Evolutionary conservation across 2,329 filamentous ascomycete genomes (phyloP), one percentile per base, ranked within the genome.

Genomic region (Scedosporium dehoogii): DNA sequence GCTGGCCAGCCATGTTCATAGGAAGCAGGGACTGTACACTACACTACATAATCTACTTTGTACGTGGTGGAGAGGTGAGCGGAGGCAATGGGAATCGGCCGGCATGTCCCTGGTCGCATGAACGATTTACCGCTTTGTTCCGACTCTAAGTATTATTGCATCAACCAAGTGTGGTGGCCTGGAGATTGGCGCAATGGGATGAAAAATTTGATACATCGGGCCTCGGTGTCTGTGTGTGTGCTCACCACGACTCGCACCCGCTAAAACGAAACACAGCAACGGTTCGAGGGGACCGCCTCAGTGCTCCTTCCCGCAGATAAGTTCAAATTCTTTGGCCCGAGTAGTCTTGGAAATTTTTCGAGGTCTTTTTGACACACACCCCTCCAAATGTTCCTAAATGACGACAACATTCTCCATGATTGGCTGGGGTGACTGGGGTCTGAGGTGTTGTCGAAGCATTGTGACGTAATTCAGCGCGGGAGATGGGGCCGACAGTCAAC

Each of bases 361-460:
- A 38, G 16, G 58, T 42, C 41, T 25, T 59, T 44, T 44, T 46
- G 27, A 23, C 38, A 23, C 58, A 25, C n/a, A 12, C 58, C 58
- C 58, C 33, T 48, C n/a, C 41, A 44, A 10, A 10, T 46, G 41
- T 46, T 44, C 41, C 58, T 14, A 48, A 41, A 61, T 61, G 59
- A 61, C 59, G 59, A 48, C 48, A 56, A 46, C 33, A n/a, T 51
- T 29, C 29, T 44, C 46, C 18, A 38, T 44, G 18, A 61, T 61
- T 61, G 59, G 59, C 48, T 27, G 42, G 29, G 6, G 14, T 14
- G 48, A 61, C 59, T 61, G 59, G 59, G 59, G 59, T 61, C 41
- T 33, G 14, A 23, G 23, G 14, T 27, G 44, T 46, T 18, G 44
- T 21, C 18, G 59, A 48, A 61, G 48, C 51, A 48, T 25, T 44